phyloP scores from a whole-genome alignment of 1,139 yeast genomes.

The Pichia kudriavzevii region DNA sequence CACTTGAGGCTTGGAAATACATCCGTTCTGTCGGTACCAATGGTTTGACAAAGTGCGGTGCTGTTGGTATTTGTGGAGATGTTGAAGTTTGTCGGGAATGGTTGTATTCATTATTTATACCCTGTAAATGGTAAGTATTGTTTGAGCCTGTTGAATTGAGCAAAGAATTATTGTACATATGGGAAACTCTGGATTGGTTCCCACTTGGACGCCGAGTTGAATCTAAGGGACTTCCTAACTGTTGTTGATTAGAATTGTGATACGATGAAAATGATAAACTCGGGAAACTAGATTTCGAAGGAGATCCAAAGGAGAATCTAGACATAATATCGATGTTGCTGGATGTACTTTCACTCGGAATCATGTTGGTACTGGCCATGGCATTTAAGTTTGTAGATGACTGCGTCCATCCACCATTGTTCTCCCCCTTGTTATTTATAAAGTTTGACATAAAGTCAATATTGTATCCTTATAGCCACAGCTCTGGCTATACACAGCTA shows the following conservation, averaged over 20 bases:
- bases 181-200: slow-evolving; percentile 31
- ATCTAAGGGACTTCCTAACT: slow-evolving; percentile 20
- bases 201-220: slow-evolving; percentile 24
- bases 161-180: slow-evolving; percentile 15
- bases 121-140: too few relatives aligned
- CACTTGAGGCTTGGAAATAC: slow-evolving; percentile 25
- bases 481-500: too few relatives aligned
- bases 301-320: neutral
- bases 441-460: too few relatives aligned
- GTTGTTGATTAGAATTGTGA: slow-evolving; percentile 13
- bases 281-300: neutral
- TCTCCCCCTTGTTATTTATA: too few relatives aligned
- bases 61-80: too few relatives aligned
- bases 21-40: slow-evolving; percentile 19
- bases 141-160: too few relatives aligned
- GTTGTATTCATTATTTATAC: too few relatives aligned
- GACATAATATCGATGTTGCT: too few relatives aligned
- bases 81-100: too few relatives aligned
- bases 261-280: slow-evolving; percentile 1
- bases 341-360: slow-evolving; percentile 2
- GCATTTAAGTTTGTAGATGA: slow-evolving; percentile 1
- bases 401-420: too few relatives aligned
- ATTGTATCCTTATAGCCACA: too few relatives aligned
- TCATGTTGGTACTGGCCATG: neutral
- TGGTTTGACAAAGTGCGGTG: too few relatives aligned